A percentile compares a stretch with the other conserved stretches of the same genome.
These are phyloP conservation scores for Diaporthe ilicicola DNA, from an alignment of 2,329 filamentous ascomycete species.

Conservation along the genomic window DNA sequence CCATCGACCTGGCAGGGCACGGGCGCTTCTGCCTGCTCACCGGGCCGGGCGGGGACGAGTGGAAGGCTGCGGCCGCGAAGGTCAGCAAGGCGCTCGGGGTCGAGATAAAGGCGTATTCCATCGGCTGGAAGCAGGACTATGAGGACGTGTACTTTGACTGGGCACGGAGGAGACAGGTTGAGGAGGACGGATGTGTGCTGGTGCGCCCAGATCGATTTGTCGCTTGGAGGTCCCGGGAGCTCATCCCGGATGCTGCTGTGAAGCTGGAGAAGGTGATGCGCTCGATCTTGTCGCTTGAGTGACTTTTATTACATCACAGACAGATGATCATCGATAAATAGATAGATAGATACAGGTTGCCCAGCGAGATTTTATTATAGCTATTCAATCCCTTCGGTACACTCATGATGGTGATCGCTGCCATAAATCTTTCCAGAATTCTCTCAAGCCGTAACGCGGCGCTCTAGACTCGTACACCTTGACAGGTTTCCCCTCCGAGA, in stretches of 20 bases:
- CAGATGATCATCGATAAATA: not conserved
- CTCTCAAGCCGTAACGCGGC: conserved; percentile 83
- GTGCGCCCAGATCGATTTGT: conserved; percentile 68
- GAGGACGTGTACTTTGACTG: conserved; percentile 71
- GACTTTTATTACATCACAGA: not conserved
- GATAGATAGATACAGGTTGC: not conserved
- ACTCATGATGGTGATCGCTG: conserved; percentile 32
- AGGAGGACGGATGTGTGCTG: conserved; percentile 66
- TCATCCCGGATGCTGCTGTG: conserved; percentile 31
- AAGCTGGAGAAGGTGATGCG: conserved; percentile 38
- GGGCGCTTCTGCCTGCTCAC: conserved; percentile 60
- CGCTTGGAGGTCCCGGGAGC: conserved; percentile 53
- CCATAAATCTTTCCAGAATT: conserved; percentile 90
- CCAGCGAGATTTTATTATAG: not conserved
- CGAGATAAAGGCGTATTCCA: conserved; percentile 56
- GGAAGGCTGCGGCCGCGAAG: conserved; percentile 57
- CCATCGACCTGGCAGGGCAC: conserved; percentile 67
- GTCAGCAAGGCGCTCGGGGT: conserved; percentile 52
- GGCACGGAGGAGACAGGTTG: conserved; percentile 60
- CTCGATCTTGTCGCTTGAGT: conserved; percentile 32
- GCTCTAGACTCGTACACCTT: conserved; percentile 78
- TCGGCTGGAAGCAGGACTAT: conserved; percentile 67
- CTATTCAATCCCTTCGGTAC: not conserved
- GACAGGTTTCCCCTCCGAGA: conserved; percentile 57
- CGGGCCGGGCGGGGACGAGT: conserved; percentile 63